phyloP scores from a whole-genome alignment of 2,329 filamentous ascomycete genomes.

The Niveomyces coronatus region DNA sequence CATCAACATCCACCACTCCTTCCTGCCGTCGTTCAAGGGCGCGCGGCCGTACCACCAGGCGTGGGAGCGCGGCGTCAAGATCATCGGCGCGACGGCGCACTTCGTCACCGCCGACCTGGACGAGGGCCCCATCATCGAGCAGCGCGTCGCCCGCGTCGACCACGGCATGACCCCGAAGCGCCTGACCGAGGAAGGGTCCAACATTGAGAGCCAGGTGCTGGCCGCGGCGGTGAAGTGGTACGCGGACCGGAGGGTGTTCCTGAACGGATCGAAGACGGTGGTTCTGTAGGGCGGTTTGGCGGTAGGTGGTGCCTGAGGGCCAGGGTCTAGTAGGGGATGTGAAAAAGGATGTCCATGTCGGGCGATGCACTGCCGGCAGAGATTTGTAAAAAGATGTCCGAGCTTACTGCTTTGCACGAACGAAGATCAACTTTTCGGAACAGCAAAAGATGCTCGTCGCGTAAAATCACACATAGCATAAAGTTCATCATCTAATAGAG shows the following conservation, averaged over 20 bases:
- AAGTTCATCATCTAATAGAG: no score
- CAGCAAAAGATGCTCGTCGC: no score
- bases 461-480: no score
- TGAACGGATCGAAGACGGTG: conserved; percentile 72
- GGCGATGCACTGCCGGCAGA: no score
- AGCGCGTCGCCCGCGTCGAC: conserved; percentile 66
- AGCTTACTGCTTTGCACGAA: no score
- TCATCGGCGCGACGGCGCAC: conserved; percentile 77
- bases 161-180: conserved; percentile 68
- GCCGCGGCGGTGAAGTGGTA: conserved; percentile 78
- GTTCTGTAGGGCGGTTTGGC: conserved; percentile 42
- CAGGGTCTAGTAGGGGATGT: not conserved
- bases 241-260: conserved; percentile 64
- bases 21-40: conserved; percentile 80
- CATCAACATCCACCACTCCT: conserved; percentile 88
- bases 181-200: conserved; percentile 69
- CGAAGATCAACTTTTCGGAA: no score
- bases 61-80: conserved; percentile 78
- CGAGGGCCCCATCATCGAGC: conserved; percentile 82
- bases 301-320: not conserved
- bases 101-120: conserved; percentile 79
- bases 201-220: conserved; percentile 74
- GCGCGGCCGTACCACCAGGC: conserved; percentile 84
- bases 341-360: no score
- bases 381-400: no score